A percentile compares a stretch with the other conserved stretches of the same genome.
Evolutionary conservation across 2,329 filamentous ascomycete genomes (phyloP).

Genomic region (Thelonectria olida): DNA sequence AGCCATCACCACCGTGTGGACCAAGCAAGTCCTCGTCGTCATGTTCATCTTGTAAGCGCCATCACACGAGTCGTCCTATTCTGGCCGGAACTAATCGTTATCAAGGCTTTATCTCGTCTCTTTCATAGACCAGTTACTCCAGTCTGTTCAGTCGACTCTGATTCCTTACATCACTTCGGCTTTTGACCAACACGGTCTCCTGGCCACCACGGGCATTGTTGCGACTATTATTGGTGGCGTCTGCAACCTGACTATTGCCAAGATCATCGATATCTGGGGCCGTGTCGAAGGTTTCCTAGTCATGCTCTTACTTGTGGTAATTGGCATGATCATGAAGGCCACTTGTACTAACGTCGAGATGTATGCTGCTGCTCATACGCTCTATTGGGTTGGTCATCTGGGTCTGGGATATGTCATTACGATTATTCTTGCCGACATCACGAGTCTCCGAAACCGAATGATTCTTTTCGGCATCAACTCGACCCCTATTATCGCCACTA

Average conservation of each 20-base stretch:
- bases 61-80: not conserved
- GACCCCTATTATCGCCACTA: constrained; percentile 55
- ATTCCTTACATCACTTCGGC: constrained; percentile 73
- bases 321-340: constrained; percentile 72
- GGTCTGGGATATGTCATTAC: constrained; percentile 51
- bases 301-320: constrained; percentile 54
- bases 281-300: constrained; percentile 56
- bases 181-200: constrained; percentile 70
- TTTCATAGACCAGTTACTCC: constrained; percentile 49
- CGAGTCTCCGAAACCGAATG: constrained; percentile 53
- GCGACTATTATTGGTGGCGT: constrained; percentile 55
- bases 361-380: constrained; percentile 69
- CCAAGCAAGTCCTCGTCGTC: constrained; percentile 44
- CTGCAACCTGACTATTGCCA: constrained; percentile 53
- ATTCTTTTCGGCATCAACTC: constrained; percentile 54
- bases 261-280: constrained; percentile 59
- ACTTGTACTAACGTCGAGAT: constrained; percentile 64
- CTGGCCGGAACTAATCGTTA: not conserved
- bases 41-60: constrained; percentile 50
- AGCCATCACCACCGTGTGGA: constrained; percentile 51
- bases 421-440: constrained; percentile 56
- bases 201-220: constrained; percentile 72
- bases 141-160: constrained; percentile 56
- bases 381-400: constrained; percentile 69
- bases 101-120: constrained; percentile 50